Percentiles rank a stretch among this genome's conserved stretches.
Conservation (phyloP, 2,329 filamentous ascomycete genomes). For the Xylariomycetidae sp. region DNA sequence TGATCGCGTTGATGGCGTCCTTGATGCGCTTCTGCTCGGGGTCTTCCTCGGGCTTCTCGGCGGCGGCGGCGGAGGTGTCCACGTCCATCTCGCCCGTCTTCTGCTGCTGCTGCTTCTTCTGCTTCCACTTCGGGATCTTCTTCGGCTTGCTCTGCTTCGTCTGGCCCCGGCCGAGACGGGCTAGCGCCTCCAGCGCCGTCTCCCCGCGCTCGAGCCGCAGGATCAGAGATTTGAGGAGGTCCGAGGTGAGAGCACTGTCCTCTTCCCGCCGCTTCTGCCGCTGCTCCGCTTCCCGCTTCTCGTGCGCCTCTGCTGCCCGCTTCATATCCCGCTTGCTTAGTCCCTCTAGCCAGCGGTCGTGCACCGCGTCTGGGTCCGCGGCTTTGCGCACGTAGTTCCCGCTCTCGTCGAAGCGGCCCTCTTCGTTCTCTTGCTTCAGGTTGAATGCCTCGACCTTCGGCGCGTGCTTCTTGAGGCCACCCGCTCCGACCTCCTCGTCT, state of each 20-base stretch:
- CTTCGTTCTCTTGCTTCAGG: constrained; percentile 81
- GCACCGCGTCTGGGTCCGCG: constrained; percentile 77
- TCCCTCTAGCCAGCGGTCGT: constrained; percentile 90
- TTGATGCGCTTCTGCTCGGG: constrained; percentile 64
- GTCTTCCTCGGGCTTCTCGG: constrained; percentile 50
- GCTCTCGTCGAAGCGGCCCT: constrained; percentile 83
- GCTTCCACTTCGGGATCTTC: constrained; percentile 58
- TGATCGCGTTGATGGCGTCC: constrained; percentile 73
- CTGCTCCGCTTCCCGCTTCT: constrained; percentile 74
- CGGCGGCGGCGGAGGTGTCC: constrained; percentile 61
- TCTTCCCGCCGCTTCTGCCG: constrained; percentile 65
- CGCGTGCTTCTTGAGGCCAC: constrained; percentile 85
- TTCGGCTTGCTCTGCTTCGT: constrained; percentile 47
- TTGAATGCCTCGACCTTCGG: constrained; percentile 97
- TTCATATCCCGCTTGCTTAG: constrained; percentile 92
- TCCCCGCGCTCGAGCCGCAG: constrained; percentile 69
- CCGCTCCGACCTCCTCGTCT: constrained; percentile 85
- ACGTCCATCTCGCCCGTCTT: constrained; percentile 57
- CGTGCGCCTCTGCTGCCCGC: constrained; percentile 77
- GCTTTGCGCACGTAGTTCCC: constrained; percentile 92
- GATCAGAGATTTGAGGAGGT: constrained; percentile 70
- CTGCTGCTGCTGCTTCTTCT: constrained; percentile 61
- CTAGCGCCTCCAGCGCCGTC: constrained; percentile 81
- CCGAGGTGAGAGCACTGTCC: constrained; percentile 66
- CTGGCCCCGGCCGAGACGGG: constrained; percentile 66